Percentiles rank a stretch among this genome's conserved stretches.
Conservation (phyloP, 805 yeast species). For the Kuraishia borneana region DNA sequence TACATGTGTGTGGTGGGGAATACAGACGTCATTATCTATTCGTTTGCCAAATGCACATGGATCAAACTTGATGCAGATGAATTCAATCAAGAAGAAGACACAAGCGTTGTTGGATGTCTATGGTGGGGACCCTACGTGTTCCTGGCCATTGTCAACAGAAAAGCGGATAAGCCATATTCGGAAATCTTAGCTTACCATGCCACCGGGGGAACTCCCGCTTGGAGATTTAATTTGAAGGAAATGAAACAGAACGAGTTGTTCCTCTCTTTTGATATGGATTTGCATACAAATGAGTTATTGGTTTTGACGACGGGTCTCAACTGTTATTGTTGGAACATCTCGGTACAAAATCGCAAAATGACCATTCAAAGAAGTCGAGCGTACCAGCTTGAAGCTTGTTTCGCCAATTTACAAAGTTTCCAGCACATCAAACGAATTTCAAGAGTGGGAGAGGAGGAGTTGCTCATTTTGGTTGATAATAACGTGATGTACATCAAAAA, state of each 20-base stretch:
- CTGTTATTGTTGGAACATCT: slow-evolving; percentile 22
- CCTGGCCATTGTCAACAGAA: slow-evolving; percentile 11
- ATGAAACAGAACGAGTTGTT: slow-evolving; percentile 15
- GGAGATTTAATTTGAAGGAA: slow-evolving; percentile 21
- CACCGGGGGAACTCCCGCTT: slow-evolving; percentile 15
- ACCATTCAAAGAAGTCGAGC: slow-evolving; percentile 10
- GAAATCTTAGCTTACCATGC: slow-evolving; percentile 18
- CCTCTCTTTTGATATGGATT: slow-evolving; percentile 16
- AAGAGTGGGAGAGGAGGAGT: slow-evolving; percentile 16
- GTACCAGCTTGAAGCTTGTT: slow-evolving; percentile 16
- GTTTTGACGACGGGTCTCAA: slow-evolving; percentile 20
- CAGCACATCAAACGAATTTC: slow-evolving; percentile 14
- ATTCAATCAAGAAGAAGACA: slow-evolving; percentile 16
- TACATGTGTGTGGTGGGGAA: slow-evolving; percentile 39
- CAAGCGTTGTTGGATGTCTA: slow-evolving; percentile 22
- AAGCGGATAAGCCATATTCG: slow-evolving; percentile 12
- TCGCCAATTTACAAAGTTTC: slow-evolving; percentile 6
- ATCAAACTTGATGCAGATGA: slow-evolving; percentile 28
- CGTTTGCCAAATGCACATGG: slow-evolving; percentile 31
- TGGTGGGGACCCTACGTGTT: slow-evolving; percentile 23
- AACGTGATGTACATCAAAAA: slow-evolving; percentile 17
- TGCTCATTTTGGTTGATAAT: slow-evolving; percentile 16
- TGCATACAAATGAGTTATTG: slow-evolving; percentile 14
- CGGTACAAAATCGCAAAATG: slow-evolving; percentile 1
- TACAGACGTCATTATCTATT: slow-evolving; percentile 31